Percentiles rank a stretch among this genome's conserved stretches.
These are phyloP conservation scores for Rhizopogon sp. DNA, from an alignment of 768 basidiomycete genomes.

Conservation along the genomic window DNA sequence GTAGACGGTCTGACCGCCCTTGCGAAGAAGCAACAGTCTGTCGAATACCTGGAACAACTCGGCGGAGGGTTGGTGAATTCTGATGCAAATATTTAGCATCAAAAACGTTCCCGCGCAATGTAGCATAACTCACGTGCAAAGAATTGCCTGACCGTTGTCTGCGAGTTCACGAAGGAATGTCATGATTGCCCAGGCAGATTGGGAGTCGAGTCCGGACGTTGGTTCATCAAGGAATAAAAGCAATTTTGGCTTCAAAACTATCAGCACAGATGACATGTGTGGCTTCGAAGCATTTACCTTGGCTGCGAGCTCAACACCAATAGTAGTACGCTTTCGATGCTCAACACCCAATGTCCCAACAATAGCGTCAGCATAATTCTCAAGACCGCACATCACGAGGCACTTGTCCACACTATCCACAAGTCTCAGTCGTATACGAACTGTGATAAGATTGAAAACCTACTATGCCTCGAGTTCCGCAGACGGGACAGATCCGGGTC, in stretches of 20 bases:
- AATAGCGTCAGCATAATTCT: constrained; percentile 55
- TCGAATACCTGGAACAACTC: constrained; percentile 50
- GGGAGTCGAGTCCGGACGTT: constrained; percentile 51
- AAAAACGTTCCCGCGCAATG: neutral
- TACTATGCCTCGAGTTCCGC: constrained; percentile 79
- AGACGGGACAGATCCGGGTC: constrained; percentile 57
- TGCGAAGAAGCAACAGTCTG: constrained; percentile 41
- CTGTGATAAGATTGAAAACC: constrained; percentile 19
- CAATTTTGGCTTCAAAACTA: constrained; percentile 30
- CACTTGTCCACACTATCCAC: constrained; percentile 44
- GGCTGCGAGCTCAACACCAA: constrained; percentile 57
- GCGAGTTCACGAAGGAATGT: constrained; percentile 48
- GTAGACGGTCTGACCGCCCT: constrained; percentile 64
- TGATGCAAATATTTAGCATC: neutral
- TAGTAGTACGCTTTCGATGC: constrained; percentile 51
- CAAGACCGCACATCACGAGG: constrained; percentile 63
- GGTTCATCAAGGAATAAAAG: constrained; percentile 59
- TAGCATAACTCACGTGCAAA: constrained; percentile 40
- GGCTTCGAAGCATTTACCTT: constrained; percentile 26
- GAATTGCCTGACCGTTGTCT: constrained; percentile 49
- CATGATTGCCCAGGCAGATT: constrained; percentile 46
- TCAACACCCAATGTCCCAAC: constrained; percentile 52
- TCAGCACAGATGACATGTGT: neutral
- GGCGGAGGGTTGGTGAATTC: constrained; percentile 35
- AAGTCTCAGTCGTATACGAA: neutral